These are phyloP conservation scores for Cercospora janseana DNA, from an alignment of 2,329 filamentous ascomycete genomes.

Conservation along the genomic window DNA sequence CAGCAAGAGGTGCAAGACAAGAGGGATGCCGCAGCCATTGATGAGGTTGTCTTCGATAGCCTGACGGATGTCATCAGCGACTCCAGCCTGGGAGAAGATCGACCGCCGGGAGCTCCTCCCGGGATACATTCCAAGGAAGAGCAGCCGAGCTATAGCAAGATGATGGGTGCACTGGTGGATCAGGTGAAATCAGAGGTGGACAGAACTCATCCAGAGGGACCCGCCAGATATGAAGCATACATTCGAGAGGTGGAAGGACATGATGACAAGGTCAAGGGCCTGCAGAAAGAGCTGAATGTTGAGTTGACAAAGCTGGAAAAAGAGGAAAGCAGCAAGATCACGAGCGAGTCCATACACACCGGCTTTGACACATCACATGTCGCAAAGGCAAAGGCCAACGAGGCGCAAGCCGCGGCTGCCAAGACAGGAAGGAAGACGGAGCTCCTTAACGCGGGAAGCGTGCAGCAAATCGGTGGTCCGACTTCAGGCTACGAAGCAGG, in stretches of 20 bases:
- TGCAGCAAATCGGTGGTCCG: conserved; percentile 52
- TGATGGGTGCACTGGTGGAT: conserved; percentile 96
- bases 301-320: conserved; percentile 81
- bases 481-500: conserved; percentile 61
- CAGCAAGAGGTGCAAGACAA: conserved; percentile 58
- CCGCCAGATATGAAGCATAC: conserved; percentile 68
- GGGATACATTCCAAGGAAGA: conserved; percentile 74
- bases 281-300: conserved; percentile 71
- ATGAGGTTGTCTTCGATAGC: conserved; percentile 82
- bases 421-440: conserved; percentile 36
- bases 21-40: conserved; percentile 61
- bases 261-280: conserved; percentile 69
- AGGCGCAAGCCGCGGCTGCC: conserved; percentile 25
- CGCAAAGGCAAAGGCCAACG: conserved; percentile 51
- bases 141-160: conserved; percentile 85
- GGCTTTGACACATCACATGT: conserved; percentile 89
- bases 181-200: conserved; percentile 86
- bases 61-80: conserved; percentile 72
- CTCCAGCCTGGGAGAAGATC: conserved; percentile 67
- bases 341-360: conserved; percentile 81
- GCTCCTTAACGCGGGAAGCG: conserved; percentile 37
- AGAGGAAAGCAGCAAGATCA: conserved; percentile 86
- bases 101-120: conserved; percentile 72
- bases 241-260: conserved; percentile 75
- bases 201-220: conserved; percentile 58